A percentile compares a stretch with the other conserved stretches of the same genome.
Evolutionary conservation across 352 stramenopile species (phyloP).

Genomic region (Globisporangium acanthophoron): DNA sequence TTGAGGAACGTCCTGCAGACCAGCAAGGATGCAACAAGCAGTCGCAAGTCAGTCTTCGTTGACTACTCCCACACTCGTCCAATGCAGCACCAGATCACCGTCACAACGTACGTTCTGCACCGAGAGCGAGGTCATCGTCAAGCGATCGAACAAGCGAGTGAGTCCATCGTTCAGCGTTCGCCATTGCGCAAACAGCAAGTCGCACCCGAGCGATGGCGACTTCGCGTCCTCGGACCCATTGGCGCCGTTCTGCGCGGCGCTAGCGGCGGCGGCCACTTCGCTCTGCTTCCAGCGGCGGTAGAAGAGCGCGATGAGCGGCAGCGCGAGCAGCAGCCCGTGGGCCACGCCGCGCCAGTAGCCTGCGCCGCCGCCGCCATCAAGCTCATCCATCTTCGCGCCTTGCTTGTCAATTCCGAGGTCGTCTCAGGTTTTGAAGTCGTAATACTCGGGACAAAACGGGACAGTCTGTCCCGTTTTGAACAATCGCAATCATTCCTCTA

Average conservation of each 20-base stretch:
- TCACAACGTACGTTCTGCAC: slow-evolving; percentile 30
- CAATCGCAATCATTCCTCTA: no score
- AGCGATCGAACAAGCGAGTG: background rate
- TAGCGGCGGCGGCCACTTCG: background rate
- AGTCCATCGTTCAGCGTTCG: background rate
- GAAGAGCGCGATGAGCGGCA: slow-evolving; percentile 39
- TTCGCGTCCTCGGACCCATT: slow-evolving; percentile 9
- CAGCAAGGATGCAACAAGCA: background rate
- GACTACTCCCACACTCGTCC: background rate
- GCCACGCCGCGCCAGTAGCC: slow-evolving; percentile 46
- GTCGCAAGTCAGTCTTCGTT: no score
- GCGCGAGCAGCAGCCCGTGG: slow-evolving; percentile 43
- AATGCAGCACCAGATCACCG: background rate
- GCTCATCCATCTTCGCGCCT: background rate
- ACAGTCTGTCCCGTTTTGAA: background rate
- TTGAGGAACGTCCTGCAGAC: slow-evolving; percentile 45
- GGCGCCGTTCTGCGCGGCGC: slow-evolving; percentile 7
- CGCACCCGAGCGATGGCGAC: slow-evolving; percentile 40
- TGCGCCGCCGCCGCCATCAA: background rate
- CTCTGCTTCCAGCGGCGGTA: slow-evolving; percentile 40
- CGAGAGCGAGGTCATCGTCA: background rate
- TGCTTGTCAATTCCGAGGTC: background rate
- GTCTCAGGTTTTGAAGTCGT: no score
- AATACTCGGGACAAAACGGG: background rate
- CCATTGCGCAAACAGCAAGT: slow-evolving; percentile 11